Percentiles rank a stretch among this genome's conserved stretches.
phyloP scores from a whole-genome alignment of 441 rosid genomes.

The Gossypium davidsonii region DNA sequence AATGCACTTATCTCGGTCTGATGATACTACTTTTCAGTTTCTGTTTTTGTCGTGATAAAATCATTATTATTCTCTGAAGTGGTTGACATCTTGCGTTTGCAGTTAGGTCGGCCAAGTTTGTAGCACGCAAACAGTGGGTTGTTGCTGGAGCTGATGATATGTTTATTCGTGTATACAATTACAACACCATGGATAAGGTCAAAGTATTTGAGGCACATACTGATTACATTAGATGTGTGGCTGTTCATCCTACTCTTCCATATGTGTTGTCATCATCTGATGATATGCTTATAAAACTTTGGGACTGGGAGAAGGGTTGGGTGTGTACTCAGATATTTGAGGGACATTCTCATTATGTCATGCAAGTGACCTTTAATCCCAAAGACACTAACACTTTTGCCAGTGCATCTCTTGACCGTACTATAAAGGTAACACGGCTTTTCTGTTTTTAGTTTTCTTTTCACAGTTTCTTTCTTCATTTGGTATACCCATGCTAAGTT shows the following conservation, averaged over 20 bases:
- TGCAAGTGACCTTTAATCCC: constrained; percentile 75
- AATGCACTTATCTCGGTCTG: neutral
- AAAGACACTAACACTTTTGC: constrained; percentile 69
- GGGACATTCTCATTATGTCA: constrained; percentile 88
- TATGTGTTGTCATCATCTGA: constrained; percentile 76
- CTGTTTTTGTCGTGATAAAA: constrained; percentile 4
- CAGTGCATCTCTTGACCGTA: constrained; percentile 84
- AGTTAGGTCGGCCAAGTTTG: constrained; percentile 71
- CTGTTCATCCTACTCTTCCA: constrained; percentile 75
- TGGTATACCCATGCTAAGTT: constrained; percentile 9
- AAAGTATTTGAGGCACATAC: constrained; percentile 81
- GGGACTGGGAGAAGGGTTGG: constrained; percentile 99
- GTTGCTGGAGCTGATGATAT: constrained; percentile 77
- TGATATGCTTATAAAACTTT: constrained; percentile 81
- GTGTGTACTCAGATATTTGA: constrained; percentile 69
- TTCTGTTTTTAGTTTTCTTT: constrained; percentile 3
- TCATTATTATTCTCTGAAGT: constrained; percentile 13
- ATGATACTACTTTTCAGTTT: neutral
- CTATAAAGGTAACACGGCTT: constrained; percentile 50
- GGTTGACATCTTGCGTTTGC: constrained; percentile 23
- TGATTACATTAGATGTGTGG: constrained; percentile 72
- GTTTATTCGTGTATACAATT: constrained; percentile 64
- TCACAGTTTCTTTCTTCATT: constrained; percentile 5
- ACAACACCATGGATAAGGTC: constrained; percentile 68
- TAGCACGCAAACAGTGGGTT: constrained; percentile 71